Base-by-base conservation (phyloP, 495 filamentous ascomycete species). In the Chaetomidium leptoderma region DNA sequence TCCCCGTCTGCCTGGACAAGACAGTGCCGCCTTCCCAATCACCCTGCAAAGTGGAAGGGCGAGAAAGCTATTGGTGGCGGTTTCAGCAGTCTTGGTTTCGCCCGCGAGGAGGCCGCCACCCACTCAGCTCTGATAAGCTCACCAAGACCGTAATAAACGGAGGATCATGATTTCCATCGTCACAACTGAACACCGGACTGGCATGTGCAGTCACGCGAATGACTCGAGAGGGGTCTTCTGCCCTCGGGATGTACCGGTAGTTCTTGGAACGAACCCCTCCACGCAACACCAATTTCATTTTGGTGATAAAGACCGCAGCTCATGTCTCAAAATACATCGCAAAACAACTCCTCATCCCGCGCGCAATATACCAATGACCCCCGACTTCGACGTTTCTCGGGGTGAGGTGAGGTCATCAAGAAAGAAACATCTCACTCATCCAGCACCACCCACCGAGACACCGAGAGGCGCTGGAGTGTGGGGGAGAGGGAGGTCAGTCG, bases 21-120 rank as follows among this genome's bases (percentile, higher is more conserved):
- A 53, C n/a, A 4, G 6, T 27, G 6, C 27, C 3, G 37, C n/a
- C 1, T 19, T 19, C 36, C 52, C 52, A 55, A 55, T 45, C 52
- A 55, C 17, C 4, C 39, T 23, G 10, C 30, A 24, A n/a, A 44
- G 30, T 3, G 10, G 19, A 16, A 35, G 13, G 6, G 17, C 6
- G 16, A 33, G 4, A 35, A 23, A 6, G 3, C 6, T 14, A 55
- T 55, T 55, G 39, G 52, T 13, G 40, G n/a, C 27, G 26, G 36
- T 2, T 17, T 3, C 19, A 45, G 29, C 11, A 3, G 24, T 21
- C 19, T 29, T 3, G 37, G 9, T 13, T 8, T n/a, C n/a, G n/a
- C n/a, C n/a, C n/a, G 37, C 10, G 51, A 53, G n/a, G 37, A 43
- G 37, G 37, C 32, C 36, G 51, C 27, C 37, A 53, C n/a, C 16